Base-by-base conservation (phyloP, 805 yeast species). In the Komagataella pastoris region DNA sequence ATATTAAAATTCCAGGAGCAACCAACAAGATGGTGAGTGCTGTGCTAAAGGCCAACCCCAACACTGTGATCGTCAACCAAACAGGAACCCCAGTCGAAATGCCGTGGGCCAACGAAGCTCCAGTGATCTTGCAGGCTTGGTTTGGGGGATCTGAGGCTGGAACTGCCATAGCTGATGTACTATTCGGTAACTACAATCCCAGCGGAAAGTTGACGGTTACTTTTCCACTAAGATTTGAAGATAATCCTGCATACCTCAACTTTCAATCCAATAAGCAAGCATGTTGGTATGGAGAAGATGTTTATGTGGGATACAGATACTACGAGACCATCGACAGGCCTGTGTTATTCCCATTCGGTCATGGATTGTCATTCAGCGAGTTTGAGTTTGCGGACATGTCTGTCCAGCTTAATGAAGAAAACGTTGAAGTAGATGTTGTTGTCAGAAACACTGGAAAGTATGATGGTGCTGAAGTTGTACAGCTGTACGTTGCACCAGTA, bases 391-490 rank as follows among this genome's bases (percentile, higher is more conserved):
- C 58, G 5, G 60, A 64, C 52, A 60, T 70, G 55, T 50, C 50
- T 7, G 64, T 66, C 14, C 59, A 61, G 23, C 73, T 46, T n/a
- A 40, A 40, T 3, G 56, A 46, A 19, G 52, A 51, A 2, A 19
- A 48, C 7, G 18, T 56, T 10, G 40, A 17, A 1, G 71, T 70
- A 3, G 50, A 65, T 2, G 71, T 74, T 24, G 59, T 62, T 17
- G 75, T 79, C 14, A 62, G 62, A 44, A 80, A 80, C 59, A 67
- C 72, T 30, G 82, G 83, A 48, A 50, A 57, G 3, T 50, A 58
- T 7, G 70, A 59, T 19, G 85, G 85, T 50, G 63, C 73, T 17
- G 83, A 80, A 59, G 74, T 71, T 45, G 76, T 74, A 7, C 87
- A 81, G 62, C 64, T 78, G 18, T 81, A 80, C 59, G 59, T 81